Evolutionary conservation across 495 filamentous ascomycete genomes (phyloP).

Genomic region (Penicillium flavigenum): DNA sequence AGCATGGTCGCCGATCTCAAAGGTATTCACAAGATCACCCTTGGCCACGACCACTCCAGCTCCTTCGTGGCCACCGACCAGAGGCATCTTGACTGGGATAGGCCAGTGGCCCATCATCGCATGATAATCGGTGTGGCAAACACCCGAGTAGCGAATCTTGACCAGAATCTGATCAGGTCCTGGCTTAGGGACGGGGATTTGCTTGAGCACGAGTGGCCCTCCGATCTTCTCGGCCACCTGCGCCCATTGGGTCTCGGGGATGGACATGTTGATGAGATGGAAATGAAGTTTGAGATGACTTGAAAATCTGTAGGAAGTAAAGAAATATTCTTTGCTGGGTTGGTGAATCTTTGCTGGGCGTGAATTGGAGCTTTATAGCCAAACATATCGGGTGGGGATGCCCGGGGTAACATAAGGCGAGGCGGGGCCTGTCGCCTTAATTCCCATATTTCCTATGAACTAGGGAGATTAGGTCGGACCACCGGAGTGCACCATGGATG

Average conservation of each 20-base stretch:
- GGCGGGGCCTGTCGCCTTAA: background rate
- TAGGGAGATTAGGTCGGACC: background rate
- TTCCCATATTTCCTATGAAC: background rate
- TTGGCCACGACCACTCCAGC: slow-evolving; percentile 77
- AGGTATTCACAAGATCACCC: slow-evolving; percentile 65
- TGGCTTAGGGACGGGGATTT: slow-evolving; percentile 73
- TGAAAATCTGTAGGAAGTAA: too few species aligned
- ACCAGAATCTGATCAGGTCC: slow-evolving; percentile 82
- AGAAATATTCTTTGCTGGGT: background rate
- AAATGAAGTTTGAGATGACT: too few species aligned
- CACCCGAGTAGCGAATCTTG: slow-evolving; percentile 86
- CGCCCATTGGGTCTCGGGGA: slow-evolving; percentile 80
- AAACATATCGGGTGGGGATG: background rate
- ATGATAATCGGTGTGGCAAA: slow-evolving; percentile 85
- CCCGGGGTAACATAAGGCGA: background rate
- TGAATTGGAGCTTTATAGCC: slow-evolving; percentile 1
- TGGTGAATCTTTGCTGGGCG: background rate
- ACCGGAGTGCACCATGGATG: background rate
- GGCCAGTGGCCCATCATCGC: slow-evolving; percentile 88
- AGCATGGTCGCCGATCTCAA: slow-evolving; percentile 69
- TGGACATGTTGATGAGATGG: slow-evolving; percentile 13
- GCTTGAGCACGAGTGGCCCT: slow-evolving; percentile 72
- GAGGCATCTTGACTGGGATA: slow-evolving; percentile 69
- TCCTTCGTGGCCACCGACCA: slow-evolving; percentile 86
- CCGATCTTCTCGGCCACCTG: slow-evolving; percentile 77